These are phyloP conservation scores for Cystobasidium ongulense DNA, from an alignment of 768 basidiomycete genomes.

Conservation along the genomic window DNA sequence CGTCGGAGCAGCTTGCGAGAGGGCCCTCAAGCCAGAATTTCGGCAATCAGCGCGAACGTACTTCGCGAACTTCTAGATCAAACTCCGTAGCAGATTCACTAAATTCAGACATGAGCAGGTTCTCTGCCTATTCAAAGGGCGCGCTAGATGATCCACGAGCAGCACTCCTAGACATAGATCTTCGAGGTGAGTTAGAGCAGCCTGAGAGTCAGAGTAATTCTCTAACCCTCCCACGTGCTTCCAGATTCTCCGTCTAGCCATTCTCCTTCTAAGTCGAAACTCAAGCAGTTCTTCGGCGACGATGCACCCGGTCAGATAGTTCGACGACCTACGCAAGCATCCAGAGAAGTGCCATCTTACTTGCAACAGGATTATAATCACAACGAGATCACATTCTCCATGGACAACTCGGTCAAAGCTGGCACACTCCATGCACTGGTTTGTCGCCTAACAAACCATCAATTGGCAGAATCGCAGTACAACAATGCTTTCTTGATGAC, in stretches of 20 bases:
- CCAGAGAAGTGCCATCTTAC: slow-evolving; percentile 59
- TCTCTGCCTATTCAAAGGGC: neutral
- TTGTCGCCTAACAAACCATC: slow-evolving; percentile 61
- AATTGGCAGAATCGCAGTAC: slow-evolving; percentile 61
- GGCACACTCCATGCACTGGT: slow-evolving; percentile 79
- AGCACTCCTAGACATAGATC: neutral
- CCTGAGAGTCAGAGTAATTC: neutral
- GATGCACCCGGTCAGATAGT: slow-evolving; percentile 47
- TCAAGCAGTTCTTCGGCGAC: slow-evolving; percentile 62
- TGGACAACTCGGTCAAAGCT: slow-evolving; percentile 72
- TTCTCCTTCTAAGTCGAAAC: slow-evolving; percentile 48
- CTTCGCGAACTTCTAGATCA: slow-evolving; percentile 4
- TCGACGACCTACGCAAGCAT: neutral
- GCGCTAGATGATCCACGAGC: slow-evolving; percentile 1
- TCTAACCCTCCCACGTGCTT: neutral
- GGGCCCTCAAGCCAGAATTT: neutral
- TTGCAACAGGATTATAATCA: slow-evolving; percentile 69
- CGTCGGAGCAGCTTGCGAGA: neutral
- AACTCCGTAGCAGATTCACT: slow-evolving; percentile 22
- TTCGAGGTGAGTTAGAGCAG: neutral
- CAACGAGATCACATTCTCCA: slow-evolving; percentile 73
- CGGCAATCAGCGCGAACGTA: neutral
- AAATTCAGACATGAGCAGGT: slow-evolving; percentile 2
- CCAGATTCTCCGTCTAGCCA: slow-evolving; percentile 6
- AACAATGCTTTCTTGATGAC: slow-evolving; percentile 89